Conservation (phyloP, 2,329 filamentous ascomycete genomes). For the Thielaviopsis populi region DNA sequence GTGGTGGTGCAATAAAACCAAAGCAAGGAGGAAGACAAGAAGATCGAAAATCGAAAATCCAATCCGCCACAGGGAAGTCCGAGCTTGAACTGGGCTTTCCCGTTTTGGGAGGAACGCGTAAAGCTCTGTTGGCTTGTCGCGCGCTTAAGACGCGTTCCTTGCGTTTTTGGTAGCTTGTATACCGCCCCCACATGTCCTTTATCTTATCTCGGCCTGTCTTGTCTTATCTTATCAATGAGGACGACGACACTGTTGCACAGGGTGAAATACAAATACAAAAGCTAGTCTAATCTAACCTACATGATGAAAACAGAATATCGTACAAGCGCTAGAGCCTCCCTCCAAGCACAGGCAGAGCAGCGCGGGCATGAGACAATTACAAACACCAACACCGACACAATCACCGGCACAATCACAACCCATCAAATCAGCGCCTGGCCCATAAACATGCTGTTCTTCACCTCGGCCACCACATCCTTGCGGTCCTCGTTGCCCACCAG, state of each 20-base stretch:
- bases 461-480: slow-evolving; percentile 79
- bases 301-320: not conserved
- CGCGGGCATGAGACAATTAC: not conserved
- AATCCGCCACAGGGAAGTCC: not conserved
- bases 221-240: not conserved
- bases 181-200: not conserved
- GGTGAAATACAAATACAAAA: not conserved
- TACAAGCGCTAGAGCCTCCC: not conserved
- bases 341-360: not conserved
- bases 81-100: not conserved
- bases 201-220: not conserved
- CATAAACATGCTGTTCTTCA: slow-evolving; percentile 77
- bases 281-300: not conserved
- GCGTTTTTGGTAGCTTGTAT: not conserved
- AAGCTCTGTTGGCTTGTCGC: slow-evolving; percentile 3
- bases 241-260: not conserved
- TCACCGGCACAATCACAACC: not conserved
- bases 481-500: slow-evolving; percentile 80
- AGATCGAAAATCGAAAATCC: too few relatives aligned
- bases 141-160: not conserved
- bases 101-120: slow-evolving; percentile 15
- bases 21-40: not conserved
- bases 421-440: slow-evolving; percentile 58
- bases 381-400: not conserved
- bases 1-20: not conserved